These are phyloP conservation scores for Avena eriantha DNA, from an alignment of 176 grass and related monocot genomes.

Conservation along the genomic window DNA sequence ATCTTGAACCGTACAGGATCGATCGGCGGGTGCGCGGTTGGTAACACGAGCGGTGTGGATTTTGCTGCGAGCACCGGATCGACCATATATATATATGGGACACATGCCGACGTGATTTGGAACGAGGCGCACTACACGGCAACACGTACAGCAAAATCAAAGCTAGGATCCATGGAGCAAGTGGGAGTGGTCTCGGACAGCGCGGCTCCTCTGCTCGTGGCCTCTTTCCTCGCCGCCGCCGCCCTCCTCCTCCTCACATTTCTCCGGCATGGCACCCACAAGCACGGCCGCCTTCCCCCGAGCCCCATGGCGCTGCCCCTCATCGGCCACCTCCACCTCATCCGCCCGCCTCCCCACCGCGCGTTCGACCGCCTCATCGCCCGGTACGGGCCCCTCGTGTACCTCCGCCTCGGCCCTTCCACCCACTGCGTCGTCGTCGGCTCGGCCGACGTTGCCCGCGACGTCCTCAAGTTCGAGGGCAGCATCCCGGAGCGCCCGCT, in stretches of 20 bases:
- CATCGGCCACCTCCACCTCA: conserved; percentile 25
- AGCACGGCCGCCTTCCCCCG: neutral
- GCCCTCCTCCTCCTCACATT: neutral
- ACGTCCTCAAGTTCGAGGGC: conserved; percentile 31
- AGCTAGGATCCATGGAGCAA: neutral
- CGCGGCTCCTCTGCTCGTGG: neutral
- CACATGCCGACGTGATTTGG: neutral
- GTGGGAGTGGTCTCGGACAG: neutral
- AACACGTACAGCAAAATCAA: neutral
- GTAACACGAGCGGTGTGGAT: neutral
- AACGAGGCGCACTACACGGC: neutral
- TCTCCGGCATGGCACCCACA: neutral
- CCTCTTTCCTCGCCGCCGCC: neutral
- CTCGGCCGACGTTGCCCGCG: neutral
- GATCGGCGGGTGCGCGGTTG: neutral
- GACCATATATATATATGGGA: neutral
- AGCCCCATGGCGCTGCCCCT: neutral
- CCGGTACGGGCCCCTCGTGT: neutral
- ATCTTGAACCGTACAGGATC: neutral
- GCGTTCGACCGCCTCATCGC: neutral
- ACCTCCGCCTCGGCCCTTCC: conserved; percentile 25
- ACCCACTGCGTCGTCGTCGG: conserved; percentile 26
- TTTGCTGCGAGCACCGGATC: neutral
- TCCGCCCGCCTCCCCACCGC: neutral
- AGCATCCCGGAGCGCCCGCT: conserved; percentile 18